Conservation (phyloP, 208 protist genomes). For the Crithidia brevicula region DNA sequence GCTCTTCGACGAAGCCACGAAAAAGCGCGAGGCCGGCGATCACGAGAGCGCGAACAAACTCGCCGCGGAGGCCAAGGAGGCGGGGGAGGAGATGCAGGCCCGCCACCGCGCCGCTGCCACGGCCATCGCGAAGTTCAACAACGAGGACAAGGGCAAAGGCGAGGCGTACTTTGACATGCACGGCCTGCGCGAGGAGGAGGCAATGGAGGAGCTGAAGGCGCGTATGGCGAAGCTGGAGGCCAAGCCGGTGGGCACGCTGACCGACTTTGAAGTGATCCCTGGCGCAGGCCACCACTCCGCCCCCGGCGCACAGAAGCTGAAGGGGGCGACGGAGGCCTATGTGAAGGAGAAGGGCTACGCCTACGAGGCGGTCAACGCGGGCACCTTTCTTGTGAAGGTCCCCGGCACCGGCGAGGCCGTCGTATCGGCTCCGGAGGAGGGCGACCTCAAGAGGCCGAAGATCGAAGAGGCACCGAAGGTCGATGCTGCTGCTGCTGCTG, state of each 20-base stretch:
- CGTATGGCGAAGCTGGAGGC: slow-evolving; percentile 45
- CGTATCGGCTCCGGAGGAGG: slow-evolving; percentile 10
- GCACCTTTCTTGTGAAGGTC: slow-evolving; percentile 43
- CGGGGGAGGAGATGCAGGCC: slow-evolving; percentile 36
- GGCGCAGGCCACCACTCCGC: slow-evolving; percentile 67
- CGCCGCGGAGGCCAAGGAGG: slow-evolving; percentile 41
- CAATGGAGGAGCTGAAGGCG: slow-evolving; percentile 42
- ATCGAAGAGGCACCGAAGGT: slow-evolving; percentile 10
- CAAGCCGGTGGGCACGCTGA: slow-evolving; percentile 34
- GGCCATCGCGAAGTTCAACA: slow-evolving; percentile 57
- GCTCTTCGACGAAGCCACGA: slow-evolving; percentile 49
- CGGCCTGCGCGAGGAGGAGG: slow-evolving; percentile 58
- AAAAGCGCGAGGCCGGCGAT: slow-evolving; percentile 38
- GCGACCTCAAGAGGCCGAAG: slow-evolving; percentile 21
- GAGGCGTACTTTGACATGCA: slow-evolving; percentile 65
- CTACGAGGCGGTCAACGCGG: slow-evolving; percentile 48
- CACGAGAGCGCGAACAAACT: slow-evolving; percentile 34
- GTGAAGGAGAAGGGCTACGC: slow-evolving; percentile 38
- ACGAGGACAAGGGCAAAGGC: slow-evolving; percentile 58
- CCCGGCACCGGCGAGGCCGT: slow-evolving; percentile 28
- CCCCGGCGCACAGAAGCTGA: slow-evolving; percentile 46
- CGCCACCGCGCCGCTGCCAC: slow-evolving; percentile 43
- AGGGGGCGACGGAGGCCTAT: slow-evolving; percentile 40
- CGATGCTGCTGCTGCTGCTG: too few species aligned
- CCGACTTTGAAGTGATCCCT: slow-evolving; percentile 50